A percentile compares a stretch with the other conserved stretches of the same genome.
These are phyloP conservation scores for Fusarium poae DNA, from an alignment of 2,329 filamentous ascomycete species.

Conservation along the genomic window DNA sequence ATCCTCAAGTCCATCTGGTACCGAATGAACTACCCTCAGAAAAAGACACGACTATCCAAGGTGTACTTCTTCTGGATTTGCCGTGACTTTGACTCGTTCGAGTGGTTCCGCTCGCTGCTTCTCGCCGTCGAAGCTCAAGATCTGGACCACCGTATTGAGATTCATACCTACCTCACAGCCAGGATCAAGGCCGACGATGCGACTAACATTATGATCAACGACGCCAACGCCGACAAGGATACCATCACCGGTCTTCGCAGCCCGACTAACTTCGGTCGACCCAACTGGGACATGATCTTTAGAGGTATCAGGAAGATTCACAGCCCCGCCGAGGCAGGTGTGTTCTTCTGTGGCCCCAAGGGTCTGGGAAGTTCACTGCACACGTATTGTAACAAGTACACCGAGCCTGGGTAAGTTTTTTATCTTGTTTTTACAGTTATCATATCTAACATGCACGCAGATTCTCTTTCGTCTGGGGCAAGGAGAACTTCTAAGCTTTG, in stretches of 20 bases:
- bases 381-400: conserved; percentile 89
- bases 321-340: conserved; percentile 77
- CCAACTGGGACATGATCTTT: conserved; percentile 94
- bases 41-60: conserved; percentile 82
- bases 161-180: conserved; percentile 88
- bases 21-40: conserved; percentile 87
- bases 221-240: conserved; percentile 85
- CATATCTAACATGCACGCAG: conserved; percentile 55
- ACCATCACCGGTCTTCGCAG: conserved; percentile 85
- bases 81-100: conserved; percentile 87
- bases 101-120: conserved; percentile 89
- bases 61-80: conserved; percentile 96
- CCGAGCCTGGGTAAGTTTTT: conserved; percentile 76
- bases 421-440: conserved; percentile 2
- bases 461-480: conserved; percentile 76
- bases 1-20: conserved; percentile 95
- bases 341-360: conserved; percentile 90
- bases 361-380: conserved; percentile 81
- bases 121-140: conserved; percentile 90
- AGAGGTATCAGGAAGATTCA: conserved; percentile 84
- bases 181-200: conserved; percentile 89
- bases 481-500: conserved; percentile 67
- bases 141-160: conserved; percentile 85
- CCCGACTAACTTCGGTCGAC: conserved; percentile 86
- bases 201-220: conserved; percentile 94